Evolutionary conservation across 2,329 filamentous ascomycete species (phyloP).

Genomic region (Neofusicoccum laricinum): DNA sequence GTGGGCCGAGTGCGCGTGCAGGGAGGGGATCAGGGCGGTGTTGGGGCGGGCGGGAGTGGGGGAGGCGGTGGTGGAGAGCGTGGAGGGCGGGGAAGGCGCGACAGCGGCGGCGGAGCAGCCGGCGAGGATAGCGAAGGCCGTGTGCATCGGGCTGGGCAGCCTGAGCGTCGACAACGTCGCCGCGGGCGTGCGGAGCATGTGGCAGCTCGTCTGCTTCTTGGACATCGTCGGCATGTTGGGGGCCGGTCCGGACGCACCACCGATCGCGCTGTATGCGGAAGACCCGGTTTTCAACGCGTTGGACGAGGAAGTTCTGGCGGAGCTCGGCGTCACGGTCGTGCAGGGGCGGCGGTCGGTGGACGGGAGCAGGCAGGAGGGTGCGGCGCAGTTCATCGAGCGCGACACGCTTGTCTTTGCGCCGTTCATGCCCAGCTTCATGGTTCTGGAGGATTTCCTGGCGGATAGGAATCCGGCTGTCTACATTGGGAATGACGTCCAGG

Average conservation of each 20-base stretch:
- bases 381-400: conserved; percentile 21
- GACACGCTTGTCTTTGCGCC: conserved; percentile 33
- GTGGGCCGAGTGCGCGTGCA: conserved; percentile 19
- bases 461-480: conserved; percentile 31
- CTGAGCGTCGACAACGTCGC: conserved; percentile 14
- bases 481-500: conserved; percentile 35
- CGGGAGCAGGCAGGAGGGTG: not conserved
- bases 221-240: conserved; percentile 21
- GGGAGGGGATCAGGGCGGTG: not conserved
- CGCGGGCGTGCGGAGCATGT: conserved; percentile 22
- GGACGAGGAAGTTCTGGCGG: conserved; percentile 28
- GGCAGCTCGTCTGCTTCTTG: conserved; percentile 37
- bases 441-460: conserved; percentile 31
- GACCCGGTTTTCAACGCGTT: conserved; percentile 35
- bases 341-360: conserved; percentile 19
- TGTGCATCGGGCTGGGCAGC: conserved; percentile 29
- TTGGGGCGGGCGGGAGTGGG: not conserved
- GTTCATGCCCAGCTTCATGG: conserved; percentile 36
- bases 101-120: conserved; percentile 13
- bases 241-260: conserved; percentile 2
- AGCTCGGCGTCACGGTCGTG: conserved; percentile 24
- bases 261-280: conserved; percentile 29
- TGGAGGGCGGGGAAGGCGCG: not conserved
- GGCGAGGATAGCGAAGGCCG: conserved; percentile 22
- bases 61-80: not conserved